Evolutionary conservation across 2,329 filamentous ascomycete species (phyloP).

Genomic region (Nigrospora sphaerica): DNA sequence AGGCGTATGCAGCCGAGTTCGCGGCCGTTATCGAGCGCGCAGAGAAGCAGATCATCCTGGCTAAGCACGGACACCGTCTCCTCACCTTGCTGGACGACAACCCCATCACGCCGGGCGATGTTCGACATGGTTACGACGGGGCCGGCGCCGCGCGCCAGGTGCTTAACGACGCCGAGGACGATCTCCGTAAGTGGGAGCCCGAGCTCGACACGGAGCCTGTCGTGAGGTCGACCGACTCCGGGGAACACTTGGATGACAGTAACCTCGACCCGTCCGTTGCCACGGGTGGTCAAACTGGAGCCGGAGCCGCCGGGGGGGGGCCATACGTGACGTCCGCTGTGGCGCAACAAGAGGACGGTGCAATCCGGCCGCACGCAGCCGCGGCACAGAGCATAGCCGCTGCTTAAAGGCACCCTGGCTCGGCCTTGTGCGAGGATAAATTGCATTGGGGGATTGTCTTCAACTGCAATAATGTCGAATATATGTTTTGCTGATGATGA

Average conservation of each 20-base stretch:
- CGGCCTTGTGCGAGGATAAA: too few species aligned
- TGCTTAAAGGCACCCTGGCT: too few species aligned
- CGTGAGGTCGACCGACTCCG: neutral
- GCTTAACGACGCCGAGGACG: slow-evolving; percentile 86
- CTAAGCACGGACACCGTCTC: slow-evolving; percentile 80
- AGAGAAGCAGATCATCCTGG: slow-evolving; percentile 93
- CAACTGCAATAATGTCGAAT: too few species aligned
- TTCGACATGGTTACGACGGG: slow-evolving; percentile 60
- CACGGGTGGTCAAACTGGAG: neutral
- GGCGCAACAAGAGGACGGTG: neutral
- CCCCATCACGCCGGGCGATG: slow-evolving; percentile 81
- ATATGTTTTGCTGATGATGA: too few species aligned
- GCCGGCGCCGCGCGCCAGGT: slow-evolving; percentile 69
- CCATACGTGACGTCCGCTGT: neutral
- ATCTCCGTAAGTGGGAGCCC: slow-evolving; percentile 68
- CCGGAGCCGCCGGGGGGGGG: neutral
- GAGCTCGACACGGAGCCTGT: slow-evolving; percentile 26
- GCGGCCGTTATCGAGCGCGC: slow-evolving; percentile 89
- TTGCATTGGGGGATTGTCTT: too few species aligned
- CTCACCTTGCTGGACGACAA: slow-evolving; percentile 82
- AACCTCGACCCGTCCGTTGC: neutral
- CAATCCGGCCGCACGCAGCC: too few species aligned
- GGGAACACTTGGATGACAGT: neutral
- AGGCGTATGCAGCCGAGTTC: slow-evolving; percentile 85
- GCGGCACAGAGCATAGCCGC: too few species aligned